These are phyloP conservation scores for Oryza meridionalis DNA, from an alignment of 176 grass and related monocot species.

Conservation along the genomic window DNA sequence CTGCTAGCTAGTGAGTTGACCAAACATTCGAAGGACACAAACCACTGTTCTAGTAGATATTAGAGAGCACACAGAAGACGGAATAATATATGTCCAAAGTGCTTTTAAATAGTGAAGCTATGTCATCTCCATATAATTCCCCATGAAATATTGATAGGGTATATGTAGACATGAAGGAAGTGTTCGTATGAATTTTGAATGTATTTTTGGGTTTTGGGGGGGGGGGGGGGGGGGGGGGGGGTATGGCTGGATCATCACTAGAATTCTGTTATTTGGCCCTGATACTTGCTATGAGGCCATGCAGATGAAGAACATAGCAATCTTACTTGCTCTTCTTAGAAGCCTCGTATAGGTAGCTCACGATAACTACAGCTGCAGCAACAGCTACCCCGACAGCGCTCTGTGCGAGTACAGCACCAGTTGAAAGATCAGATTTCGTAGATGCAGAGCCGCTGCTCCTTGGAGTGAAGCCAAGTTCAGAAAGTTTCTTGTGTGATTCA, in stretches of 20 bases:
- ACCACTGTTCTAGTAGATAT: background rate
- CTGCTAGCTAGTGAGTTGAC: background rate
- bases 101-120: slow-evolving; percentile 22
- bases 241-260: background rate
- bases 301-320: background rate
- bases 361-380: slow-evolving; percentile 73
- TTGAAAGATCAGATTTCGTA: slow-evolving; percentile 49
- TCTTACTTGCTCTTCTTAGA: slow-evolving; percentile 65
- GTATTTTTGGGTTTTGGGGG: background rate
- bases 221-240: too few species aligned
- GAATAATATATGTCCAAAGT: background rate
- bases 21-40: background rate
- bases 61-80: background rate
- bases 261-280: slow-evolving; percentile 38
- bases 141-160: slow-evolving; percentile 19
- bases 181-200: background rate
- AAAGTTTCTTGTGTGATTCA: slow-evolving; percentile 93
- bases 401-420: slow-evolving; percentile 57
- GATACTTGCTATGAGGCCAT: slow-evolving; percentile 19
- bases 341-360: slow-evolving; percentile 74
- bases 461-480: slow-evolving; percentile 78
- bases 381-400: slow-evolving; percentile 80
- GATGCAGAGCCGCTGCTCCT: slow-evolving; percentile 44
- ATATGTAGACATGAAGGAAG: slow-evolving; percentile 16
- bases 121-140: slow-evolving; percentile 18